Evolutionary conservation across 371 early-diverging fungal species (phyloP), one percentile per base, ranked within the genome.

Genomic region (Thermomucor indicae-seudaticae): DNA sequence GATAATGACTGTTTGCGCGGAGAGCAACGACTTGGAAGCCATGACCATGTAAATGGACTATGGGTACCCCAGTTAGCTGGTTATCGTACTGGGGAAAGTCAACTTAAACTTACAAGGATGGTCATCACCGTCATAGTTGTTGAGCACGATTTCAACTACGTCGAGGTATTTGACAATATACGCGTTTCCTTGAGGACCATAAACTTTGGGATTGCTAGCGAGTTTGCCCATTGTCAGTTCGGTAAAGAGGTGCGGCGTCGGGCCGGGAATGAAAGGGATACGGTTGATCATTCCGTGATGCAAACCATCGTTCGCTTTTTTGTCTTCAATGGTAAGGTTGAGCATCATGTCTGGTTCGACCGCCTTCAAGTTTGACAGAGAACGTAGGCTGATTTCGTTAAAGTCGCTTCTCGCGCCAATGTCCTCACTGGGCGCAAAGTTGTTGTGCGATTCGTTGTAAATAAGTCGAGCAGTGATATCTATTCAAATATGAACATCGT

Each of bases 1-100:
- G 53, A 50, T 57, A 70, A n/a, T 51, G 10, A 4, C 29, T 20
- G 29, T 63, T 64, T 16, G 58, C 58, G 51, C 78, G 78, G 20
- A 70, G 60, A 28, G 58, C 82, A 29, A 89, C 72, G 22, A 91
- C 57, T 53, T 87, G 86, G 77, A 92, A 92, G 20, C 58, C 60
- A 63, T 92, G 88, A 8, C 92, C 92, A 61, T 92, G 92, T n/a
- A 90, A 64, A 68, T 91, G 92, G 79, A 89, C 63, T 34, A 22
- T 4, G 38, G 0, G 27, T 24, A n/a, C 19, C 10, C 0, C 11
- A 4, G 12, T 31, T 29, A 20, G 20, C 8, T 24, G 32, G 32
- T 14, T 25, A 34, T n/a, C 22, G 10, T 10, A 8, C 37, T 8
- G 23, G 31, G 16, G 39, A 4, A 8, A 20, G 16, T 24, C 5